Evolutionary conservation across 192 early-diverging fungal genomes (phyloP), one percentile per base, ranked within the genome.

Genomic region (Coemansia sp.): DNA sequence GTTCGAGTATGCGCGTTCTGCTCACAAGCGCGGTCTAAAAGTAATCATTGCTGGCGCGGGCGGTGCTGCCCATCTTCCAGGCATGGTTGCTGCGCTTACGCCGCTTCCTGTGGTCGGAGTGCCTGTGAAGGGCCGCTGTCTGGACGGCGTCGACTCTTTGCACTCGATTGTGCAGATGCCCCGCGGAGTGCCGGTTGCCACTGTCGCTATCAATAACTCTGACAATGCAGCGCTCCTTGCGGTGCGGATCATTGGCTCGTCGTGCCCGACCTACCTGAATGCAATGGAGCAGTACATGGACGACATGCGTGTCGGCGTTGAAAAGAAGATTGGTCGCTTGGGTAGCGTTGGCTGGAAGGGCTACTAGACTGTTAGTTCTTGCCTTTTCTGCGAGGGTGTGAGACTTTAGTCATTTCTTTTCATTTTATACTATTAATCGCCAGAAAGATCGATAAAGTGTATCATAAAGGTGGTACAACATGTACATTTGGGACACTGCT

Each of bases 161-260:
- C 89, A 96, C 65, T 96, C 94, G 43, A 99, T 99, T 74, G 96
- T 98, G 16, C 98, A 99, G 82, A 99, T 99, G 98, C 98, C 98
- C 59, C 92, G 98, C 56, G 98, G 98, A 53, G 90, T 99, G 32
- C 98, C 98, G 5, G 98, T 99, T 3, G 98, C 98, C 3, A 99
- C 98, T 7, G 95, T 99, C 6, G 98, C 98, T 15, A 97, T 99
- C 75, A 95, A 98, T 78, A 99, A 99, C 81, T 89, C 95, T 42
- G 94, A 92, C 61, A 99, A 99, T 60, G 98, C 96, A 6, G 98
- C 92, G 10, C 79, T 99, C 42, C 79, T 99, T 69, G 98, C 96
- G 1, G 87, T 97, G 32, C 88, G 96, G 41, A 96, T 96, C 44
- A 78, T 99, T 19, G 95, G 94, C 39, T 85, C 91, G 5, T 89